Evolutionary conservation across 768 basidiomycete species (phyloP).

Genomic region (Calocybe gangraenosa): DNA sequence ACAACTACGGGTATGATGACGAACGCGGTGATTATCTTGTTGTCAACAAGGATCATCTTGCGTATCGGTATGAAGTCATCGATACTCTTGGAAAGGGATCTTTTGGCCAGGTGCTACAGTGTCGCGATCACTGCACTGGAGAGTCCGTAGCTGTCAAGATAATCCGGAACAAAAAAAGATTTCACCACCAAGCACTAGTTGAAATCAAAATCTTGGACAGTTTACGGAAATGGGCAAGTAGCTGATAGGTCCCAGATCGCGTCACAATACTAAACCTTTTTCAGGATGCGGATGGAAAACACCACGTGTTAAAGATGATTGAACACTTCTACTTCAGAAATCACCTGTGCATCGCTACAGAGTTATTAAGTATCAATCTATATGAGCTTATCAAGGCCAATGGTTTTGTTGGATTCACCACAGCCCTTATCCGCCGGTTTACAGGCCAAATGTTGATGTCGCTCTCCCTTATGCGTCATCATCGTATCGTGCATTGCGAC

Average conservation of each 20-base stretch:
- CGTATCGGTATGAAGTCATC: slow-evolving; percentile 93
- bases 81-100: slow-evolving; percentile 96
- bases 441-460: slow-evolving; percentile 94
- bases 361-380: slow-evolving; percentile 95
- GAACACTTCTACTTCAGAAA: slow-evolving; percentile 98
- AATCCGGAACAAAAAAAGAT: slow-evolving; percentile 98
- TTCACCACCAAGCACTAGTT: slow-evolving; percentile 97
- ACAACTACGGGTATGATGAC: slow-evolving; percentile 96
- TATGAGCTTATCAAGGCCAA: slow-evolving; percentile 99
- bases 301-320: slow-evolving; percentile 96
- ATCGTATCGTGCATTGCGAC: slow-evolving; percentile 98
- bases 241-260: background rate
- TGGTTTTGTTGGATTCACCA: slow-evolving; percentile 97
- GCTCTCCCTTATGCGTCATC: slow-evolving; percentile 89
- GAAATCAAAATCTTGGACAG: slow-evolving; percentile 99
- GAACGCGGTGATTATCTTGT: slow-evolving; percentile 97
- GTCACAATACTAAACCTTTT: slow-evolving; percentile 5
- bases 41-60: slow-evolving; percentile 86
- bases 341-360: slow-evolving; percentile 98
- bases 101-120: slow-evolving; percentile 95
- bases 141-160: slow-evolving; percentile 99
- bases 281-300: slow-evolving; percentile 94
- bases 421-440: slow-evolving; percentile 90
- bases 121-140: slow-evolving; percentile 93
- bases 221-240: slow-evolving; percentile 92